Evolutionary conservation across 2,329 filamentous ascomycete species (phyloP), one percentile per base, ranked within the genome.

Genomic region (Fusarium sp.): DNA sequence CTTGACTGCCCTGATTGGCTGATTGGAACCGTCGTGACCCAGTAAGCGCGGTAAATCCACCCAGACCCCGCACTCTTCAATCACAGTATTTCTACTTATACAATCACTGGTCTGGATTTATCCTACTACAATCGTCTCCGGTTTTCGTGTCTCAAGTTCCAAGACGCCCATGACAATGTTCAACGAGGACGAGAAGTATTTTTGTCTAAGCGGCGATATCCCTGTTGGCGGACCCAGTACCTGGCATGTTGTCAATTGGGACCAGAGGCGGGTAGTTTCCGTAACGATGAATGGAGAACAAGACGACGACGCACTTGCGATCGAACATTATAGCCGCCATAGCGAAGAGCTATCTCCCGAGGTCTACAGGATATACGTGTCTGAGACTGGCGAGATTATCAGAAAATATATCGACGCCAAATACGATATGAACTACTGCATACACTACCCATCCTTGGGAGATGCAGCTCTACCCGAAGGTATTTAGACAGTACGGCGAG

Each of bases 231-330:
- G 76, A 5, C 74, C 74, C 60, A 77, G 69, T 42, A 76, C 72
- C 7, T 76, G 73, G 72, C 55, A 79, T 16, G 56, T 78, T 9
- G 45, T 42, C 12, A 71, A 78, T 40, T 79, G 70, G 73, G 77
- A 78, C 21, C 72, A 72, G 55, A 60, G 76, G 57, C 69, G 72
- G 1, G 48, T 75, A 4, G 54, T 78, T 69, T 72, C 74, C 2
- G 74, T 78, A 4, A 75, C 72, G 1, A 77, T 78, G 73, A 70
- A 77, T 25, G 72, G 59, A 2, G 75, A 75, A 45, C 74, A 77
- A 34, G 76, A 78, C 2, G 55, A 69, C 3, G 75, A 77, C 4
- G 57, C 18, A 42, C 10, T 71, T 7, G 72, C 75, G 2, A 73
- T 78, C 28, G 50, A 73, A 59, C 57, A 76, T 42, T 57, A 75